A percentile compares a stretch with the other conserved stretches of the same genome.
Conservation (phyloP, 202 grass and related monocot species). For the Zizania palustris region DNA sequence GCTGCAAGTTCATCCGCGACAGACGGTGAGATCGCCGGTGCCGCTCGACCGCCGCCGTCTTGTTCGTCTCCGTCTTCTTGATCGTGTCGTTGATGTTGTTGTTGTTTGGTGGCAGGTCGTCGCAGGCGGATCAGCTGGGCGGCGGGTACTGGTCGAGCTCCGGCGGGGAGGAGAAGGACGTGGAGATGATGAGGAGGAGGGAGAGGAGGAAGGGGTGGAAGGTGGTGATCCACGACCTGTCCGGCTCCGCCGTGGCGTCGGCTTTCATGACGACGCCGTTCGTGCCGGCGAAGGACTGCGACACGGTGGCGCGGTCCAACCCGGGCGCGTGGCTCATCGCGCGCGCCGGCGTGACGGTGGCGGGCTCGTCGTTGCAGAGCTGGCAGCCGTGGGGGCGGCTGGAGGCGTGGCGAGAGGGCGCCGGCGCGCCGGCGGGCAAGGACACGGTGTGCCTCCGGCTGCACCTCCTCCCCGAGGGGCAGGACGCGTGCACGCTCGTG, state of each 20-base stretch:
- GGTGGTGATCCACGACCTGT: constrained; percentile 85
- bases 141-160: constrained; percentile 58
- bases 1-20: constrained; percentile 85
- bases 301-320: constrained; percentile 84
- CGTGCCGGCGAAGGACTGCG: constrained; percentile 72
- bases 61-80: too few species aligned
- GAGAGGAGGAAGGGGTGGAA: constrained; percentile 89
- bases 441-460: constrained; percentile 62
- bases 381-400: constrained; percentile 94
- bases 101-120: constrained; percentile 34
- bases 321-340: constrained; percentile 92
- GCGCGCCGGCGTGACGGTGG: constrained; percentile 46
- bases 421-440: constrained; percentile 28
- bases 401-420: constrained; percentile 75
- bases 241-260: constrained; percentile 76
- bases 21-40: constrained; percentile 43
- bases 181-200: constrained; percentile 14
- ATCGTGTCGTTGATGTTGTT: background rate
- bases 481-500: constrained; percentile 70
- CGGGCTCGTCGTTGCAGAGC: constrained; percentile 44
- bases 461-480: constrained; percentile 60
- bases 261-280: constrained; percentile 94
- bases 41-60: too few species aligned
- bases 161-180: constrained; percentile 37
- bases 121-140: constrained; percentile 49